Evolutionary conservation across 2,329 filamentous ascomycete species (phyloP), one percentile per base, ranked within the genome.

Genomic region (Hypoxylon sp.): DNA sequence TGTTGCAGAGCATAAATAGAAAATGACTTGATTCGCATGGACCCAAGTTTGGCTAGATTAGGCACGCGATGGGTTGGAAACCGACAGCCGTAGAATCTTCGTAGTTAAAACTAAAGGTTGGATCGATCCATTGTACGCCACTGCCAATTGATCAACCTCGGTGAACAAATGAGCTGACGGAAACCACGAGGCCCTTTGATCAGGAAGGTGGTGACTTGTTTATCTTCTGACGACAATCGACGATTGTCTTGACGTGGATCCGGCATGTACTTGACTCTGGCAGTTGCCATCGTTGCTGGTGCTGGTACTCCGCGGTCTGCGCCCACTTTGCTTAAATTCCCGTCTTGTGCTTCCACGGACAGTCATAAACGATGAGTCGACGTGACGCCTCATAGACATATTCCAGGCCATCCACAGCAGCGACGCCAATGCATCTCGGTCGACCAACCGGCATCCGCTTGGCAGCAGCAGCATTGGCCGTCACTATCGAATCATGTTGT

Each of bases 401-500:
- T 8, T 48, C 27, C 13, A 20, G 46, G 14, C 8, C 11, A n/a
- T 37, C 40, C 3, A 25, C 37, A 14, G 25, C 40, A 46, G 40
- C 37, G 35, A 53, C 20, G 14, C 20, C 33, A 60, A 50, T 40
- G 55, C 33, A 50, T 33, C 8, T 33, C 42, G 27, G 50, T 17
- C 17, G 48, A 14, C 2, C 11, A 51, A 20, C 37, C 51, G 49
- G 42, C 13, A 60, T 35, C 60, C 55, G 63, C 51, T 17, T 25
- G 55, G 33, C 10, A 51, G 37, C 10, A 51, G 37, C 27, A 46
- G 35, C 33, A 57, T 51, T 56, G 58, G 13, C 37, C 27, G 51
- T 49, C 33, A 42, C 33, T 6, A 49, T 61, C 20, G 48, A 42
- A 60, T n/a, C 50, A 62, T 48, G 56, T 49, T n/a, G 59, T 64